Conservation (phyloP, 352 stramenopile genomes). For the Phytophthora rubi region DNA sequence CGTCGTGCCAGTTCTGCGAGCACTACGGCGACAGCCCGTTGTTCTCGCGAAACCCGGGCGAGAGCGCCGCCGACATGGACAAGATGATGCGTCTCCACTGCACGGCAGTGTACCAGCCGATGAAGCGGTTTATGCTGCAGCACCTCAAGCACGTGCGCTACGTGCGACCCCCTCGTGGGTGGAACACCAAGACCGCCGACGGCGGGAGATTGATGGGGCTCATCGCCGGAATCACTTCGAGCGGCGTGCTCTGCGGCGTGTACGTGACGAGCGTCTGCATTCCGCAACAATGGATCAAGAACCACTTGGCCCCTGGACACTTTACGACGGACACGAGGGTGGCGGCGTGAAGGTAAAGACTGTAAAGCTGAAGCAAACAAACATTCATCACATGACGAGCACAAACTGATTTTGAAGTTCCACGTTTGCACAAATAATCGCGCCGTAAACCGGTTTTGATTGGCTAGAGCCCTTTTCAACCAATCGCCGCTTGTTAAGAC, state of each 20-base stretch:
- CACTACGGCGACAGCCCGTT: neutral
- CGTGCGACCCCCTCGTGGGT: slow-evolving; percentile 6
- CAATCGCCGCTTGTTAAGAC: slow-evolving; percentile 1
- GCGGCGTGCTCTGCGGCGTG: slow-evolving; percentile 13
- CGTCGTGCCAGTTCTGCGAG: neutral
- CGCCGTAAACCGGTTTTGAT: neutral
- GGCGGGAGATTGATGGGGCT: neutral
- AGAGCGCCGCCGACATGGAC: neutral
- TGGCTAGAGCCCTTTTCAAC: neutral
- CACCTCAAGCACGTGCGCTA: slow-evolving; percentile 14
- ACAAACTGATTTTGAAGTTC: neutral
- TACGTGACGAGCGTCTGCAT: neutral
- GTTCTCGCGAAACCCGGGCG: neutral
- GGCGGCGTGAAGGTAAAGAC: too few species aligned
- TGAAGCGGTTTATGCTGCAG: slow-evolving; percentile 14
- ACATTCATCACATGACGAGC: neutral
- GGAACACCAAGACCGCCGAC: neutral
- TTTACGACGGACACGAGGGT: too few species aligned
- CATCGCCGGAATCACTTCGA: slow-evolving; percentile 11
- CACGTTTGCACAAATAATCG: neutral
- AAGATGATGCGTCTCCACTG: neutral
- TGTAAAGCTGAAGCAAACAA: too few species aligned
- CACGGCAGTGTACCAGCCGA: slow-evolving; percentile 1
- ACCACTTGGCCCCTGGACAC: too few species aligned
- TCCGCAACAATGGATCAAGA: too few species aligned